Conservation (phyloP, 805 yeast species). For the Limtongia smithiae region DNA sequence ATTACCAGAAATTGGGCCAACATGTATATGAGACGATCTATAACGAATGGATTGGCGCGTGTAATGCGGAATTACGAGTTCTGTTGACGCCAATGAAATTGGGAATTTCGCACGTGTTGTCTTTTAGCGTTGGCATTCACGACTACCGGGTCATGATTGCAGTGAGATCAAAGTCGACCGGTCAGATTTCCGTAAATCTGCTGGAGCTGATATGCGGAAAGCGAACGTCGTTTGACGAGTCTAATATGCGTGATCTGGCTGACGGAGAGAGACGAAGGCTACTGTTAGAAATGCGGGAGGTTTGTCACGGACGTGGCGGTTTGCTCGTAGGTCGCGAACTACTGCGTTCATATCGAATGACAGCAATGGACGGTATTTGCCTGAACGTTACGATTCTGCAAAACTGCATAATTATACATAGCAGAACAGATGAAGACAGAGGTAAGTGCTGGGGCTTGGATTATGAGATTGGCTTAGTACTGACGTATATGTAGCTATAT, state of each 20-base stretch:
- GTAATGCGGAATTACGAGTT: not conserved
- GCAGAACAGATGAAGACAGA: slow-evolving; percentile 56
- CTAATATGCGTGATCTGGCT: not conserved
- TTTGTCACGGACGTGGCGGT: not conserved
- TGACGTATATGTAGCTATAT: not conserved
- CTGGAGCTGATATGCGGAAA: slow-evolving; percentile 49
- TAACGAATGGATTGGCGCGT: not conserved
- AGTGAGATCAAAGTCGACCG: slow-evolving; percentile 41
- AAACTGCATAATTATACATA: slow-evolving; percentile 61
- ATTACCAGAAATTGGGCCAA: too few relatives aligned
- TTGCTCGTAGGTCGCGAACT: slow-evolving; percentile 33
- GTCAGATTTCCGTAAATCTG: too few relatives aligned
- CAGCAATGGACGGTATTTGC: slow-evolving; percentile 55
- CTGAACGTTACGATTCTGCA: slow-evolving; percentile 59
- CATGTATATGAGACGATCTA: not conserved
- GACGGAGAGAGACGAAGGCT: not conserved
- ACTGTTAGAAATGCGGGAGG: not conserved
- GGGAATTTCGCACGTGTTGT: slow-evolving; percentile 45
- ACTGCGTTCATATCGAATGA: slow-evolving; percentile 46
- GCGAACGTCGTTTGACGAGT: not conserved
- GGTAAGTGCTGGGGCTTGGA: not conserved
- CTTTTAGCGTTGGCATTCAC: slow-evolving; percentile 57
- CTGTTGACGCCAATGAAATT: slow-evolving; percentile 42
- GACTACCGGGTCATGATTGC: slow-evolving; percentile 8
- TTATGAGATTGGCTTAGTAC: too few relatives aligned